phyloP scores from a whole-genome alignment of 23 red algal genomes.

The Cyanidiococcus yangmingshanensis region DNA sequence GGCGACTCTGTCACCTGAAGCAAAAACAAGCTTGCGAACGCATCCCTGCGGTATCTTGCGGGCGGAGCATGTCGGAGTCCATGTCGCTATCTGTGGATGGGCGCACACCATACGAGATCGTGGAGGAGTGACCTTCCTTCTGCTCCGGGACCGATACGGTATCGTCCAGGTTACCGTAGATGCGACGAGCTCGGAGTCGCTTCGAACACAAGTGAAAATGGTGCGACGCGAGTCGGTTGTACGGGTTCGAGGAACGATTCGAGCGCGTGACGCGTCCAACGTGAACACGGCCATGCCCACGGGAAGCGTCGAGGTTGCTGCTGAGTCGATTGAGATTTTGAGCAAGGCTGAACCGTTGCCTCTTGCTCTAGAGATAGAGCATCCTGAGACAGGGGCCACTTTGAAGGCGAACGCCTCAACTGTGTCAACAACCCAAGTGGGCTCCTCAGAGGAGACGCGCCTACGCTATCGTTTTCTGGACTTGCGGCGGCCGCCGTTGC shows the following conservation, averaged over 20 bases:
- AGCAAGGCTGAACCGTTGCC: constrained; percentile 58
- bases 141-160: constrained; percentile 86
- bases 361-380: constrained; percentile 52
- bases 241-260: constrained; percentile 45
- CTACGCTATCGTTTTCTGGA: constrained; percentile 86
- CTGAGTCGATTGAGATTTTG: constrained; percentile 44
- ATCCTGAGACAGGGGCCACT: neutral
- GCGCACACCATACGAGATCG: constrained; percentile 86
- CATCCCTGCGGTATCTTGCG: constrained; percentile 70
- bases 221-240: constrained; percentile 87
- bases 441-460: constrained; percentile 36
- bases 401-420: constrained; percentile 23
- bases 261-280: constrained; percentile 37
- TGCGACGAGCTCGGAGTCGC: constrained; percentile 28
- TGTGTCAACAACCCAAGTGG: neutral
- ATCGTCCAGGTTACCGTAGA: constrained; percentile 69
- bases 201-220: constrained; percentile 39
- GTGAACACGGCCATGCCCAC: constrained; percentile 67
- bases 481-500: constrained; percentile 55
- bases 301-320: constrained; percentile 77
- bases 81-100: constrained; percentile 68
- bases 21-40: constrained; percentile 27
- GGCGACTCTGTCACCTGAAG: no score
- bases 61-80: constrained; percentile 29
- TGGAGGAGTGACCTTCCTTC: constrained; percentile 74